phyloP scores from a whole-genome alignment of 306 rosid species.

The Cucurbita maxima region DNA sequence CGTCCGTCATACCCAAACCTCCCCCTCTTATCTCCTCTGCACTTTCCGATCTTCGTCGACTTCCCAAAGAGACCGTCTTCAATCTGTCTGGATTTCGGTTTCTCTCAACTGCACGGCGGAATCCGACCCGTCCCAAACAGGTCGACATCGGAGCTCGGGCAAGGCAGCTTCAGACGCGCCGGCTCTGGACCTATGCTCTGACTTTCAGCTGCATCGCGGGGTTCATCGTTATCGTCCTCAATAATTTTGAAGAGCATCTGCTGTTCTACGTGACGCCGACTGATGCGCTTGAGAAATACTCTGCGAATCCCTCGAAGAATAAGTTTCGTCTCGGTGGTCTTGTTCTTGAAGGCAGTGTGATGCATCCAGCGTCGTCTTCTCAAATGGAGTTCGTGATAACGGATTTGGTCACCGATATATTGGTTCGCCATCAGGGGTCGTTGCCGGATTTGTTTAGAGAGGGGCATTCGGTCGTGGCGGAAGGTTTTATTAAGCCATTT shows the following conservation, averaged over 20 bases:
- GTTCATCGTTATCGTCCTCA: conserved; percentile 65
- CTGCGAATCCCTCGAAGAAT: conserved; percentile 46
- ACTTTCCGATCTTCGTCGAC: conserved; percentile 5
- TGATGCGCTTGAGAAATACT: conserved; percentile 43
- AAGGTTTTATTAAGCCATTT: conserved; percentile 76
- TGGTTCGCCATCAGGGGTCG: conserved; percentile 60
- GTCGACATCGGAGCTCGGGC: conserved; percentile 76
- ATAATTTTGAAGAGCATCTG: conserved; percentile 55
- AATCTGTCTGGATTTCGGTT: conserved; percentile 21
- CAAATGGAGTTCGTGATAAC: conserved; percentile 80
- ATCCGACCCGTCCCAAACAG: conserved; percentile 26
- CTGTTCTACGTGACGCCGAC: conserved; percentile 86
- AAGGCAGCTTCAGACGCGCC: conserved; percentile 68
- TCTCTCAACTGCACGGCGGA: conserved; percentile 54
- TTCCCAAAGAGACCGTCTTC: not conserved
- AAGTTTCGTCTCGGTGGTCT: conserved; percentile 84
- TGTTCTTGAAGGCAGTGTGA: conserved; percentile 82
- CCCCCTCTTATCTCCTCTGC: conserved; percentile 9
- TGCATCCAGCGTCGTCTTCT: conserved; percentile 52
- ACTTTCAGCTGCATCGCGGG: conserved; percentile 64
- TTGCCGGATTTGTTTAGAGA: conserved; percentile 84
- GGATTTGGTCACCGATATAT: conserved; percentile 70
- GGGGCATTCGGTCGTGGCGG: conserved; percentile 83
- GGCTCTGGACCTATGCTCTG: conserved; percentile 77
- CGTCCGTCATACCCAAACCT: conserved; percentile 4